Evolutionary conservation across 2,329 filamentous ascomycete species (phyloP).

Genomic region (Pleoardoris graminearum): DNA sequence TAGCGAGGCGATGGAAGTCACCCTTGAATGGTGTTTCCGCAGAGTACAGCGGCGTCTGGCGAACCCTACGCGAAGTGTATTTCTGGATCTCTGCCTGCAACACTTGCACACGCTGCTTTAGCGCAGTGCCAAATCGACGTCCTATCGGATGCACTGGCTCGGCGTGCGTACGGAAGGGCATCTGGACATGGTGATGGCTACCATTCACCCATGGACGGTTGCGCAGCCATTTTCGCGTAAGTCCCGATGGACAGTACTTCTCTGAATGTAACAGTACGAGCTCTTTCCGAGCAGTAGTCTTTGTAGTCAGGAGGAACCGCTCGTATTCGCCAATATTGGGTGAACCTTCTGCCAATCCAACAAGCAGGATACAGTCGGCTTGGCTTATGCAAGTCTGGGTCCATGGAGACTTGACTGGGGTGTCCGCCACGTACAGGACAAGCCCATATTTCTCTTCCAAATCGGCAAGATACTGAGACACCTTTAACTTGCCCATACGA

Average conservation of each 20-base stretch:
- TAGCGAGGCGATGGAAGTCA: slow-evolving; percentile 90
- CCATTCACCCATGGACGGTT: slow-evolving; percentile 98
- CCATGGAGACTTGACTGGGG: slow-evolving; percentile 95
- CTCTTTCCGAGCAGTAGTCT: slow-evolving; percentile 93
- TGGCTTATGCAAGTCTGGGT: slow-evolving; percentile 97
- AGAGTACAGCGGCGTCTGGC: slow-evolving; percentile 85
- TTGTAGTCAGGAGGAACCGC: slow-evolving; percentile 92
- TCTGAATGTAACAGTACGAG: slow-evolving; percentile 88
- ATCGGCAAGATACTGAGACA: slow-evolving; percentile 94
- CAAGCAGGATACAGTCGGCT: slow-evolving; percentile 91
- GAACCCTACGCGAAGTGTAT: slow-evolving; percentile 91
- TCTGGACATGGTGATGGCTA: slow-evolving; percentile 95
- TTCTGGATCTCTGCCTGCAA: slow-evolving; percentile 97
- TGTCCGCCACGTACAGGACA: slow-evolving; percentile 94
- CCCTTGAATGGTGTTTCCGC: slow-evolving; percentile 92
- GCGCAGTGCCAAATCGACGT: slow-evolving; percentile 77
- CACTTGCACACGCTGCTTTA: slow-evolving; percentile 93
- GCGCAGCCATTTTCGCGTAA: slow-evolving; percentile 82
- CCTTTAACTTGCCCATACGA: slow-evolving; percentile 93
- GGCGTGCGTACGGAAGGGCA: slow-evolving; percentile 78
- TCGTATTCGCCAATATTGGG: slow-evolving; percentile 95
- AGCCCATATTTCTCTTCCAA: slow-evolving; percentile 96
- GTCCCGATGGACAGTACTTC: slow-evolving; percentile 79
- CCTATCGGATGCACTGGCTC: slow-evolving; percentile 75
- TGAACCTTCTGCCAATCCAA: slow-evolving; percentile 87